Evolutionary conservation across 306 rosid genomes (phyloP), one percentile per base, ranked within the genome.

Genomic region (Coriaria nepalensis): DNA sequence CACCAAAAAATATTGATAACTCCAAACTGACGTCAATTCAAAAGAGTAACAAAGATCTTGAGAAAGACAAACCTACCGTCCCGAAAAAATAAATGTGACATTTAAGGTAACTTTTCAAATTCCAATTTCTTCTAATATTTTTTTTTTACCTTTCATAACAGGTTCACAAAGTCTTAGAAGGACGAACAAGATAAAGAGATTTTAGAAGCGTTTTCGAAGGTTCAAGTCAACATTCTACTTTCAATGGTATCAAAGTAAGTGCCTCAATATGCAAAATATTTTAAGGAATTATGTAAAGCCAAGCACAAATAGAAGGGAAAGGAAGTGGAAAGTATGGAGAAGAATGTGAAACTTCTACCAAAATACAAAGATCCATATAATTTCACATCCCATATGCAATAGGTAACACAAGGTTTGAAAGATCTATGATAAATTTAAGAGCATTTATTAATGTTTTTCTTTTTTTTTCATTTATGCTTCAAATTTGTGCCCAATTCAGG

Each of bases 401-500:
- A n/a, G n/a, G n/a, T n/a, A n/a, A n/a, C n/a, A n/a, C 38, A 0
- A 49, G n/a, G 37, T 34, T 49, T 9, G 37, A 49, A 6, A 33
- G 9, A 32, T 6, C 37, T 9, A 49, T 49, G 53, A 6, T 49
- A 33, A 39, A 32, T 49, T 49, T 49, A 49, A 13, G 11, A 49
- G 38, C 38, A 29, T 49, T n/a, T n/a, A n/a, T n/a, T n/a, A n/a
- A n/a, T n/a, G n/a, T n/a, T n/a, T n/a, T n/a, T n/a, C n/a, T n/a
- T 8, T 9, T 4, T 33, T 29, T 10, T 32, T n/a, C n/a, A 33
- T 49, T 49, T 49, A 49, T 9, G 2, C n/a, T 9, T 32, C 11
- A 8, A 33, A 49, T 20, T 29, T 9, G 4, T 10, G 0, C 6
- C 36, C 6, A n/a, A n/a, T 49, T 2, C 0, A 32, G n/a, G 8